Evolutionary conservation across 768 basidiomycete genomes (phyloP), one percentile per base, ranked within the genome.

Genomic region (Tubosaeta sp.): DNA sequence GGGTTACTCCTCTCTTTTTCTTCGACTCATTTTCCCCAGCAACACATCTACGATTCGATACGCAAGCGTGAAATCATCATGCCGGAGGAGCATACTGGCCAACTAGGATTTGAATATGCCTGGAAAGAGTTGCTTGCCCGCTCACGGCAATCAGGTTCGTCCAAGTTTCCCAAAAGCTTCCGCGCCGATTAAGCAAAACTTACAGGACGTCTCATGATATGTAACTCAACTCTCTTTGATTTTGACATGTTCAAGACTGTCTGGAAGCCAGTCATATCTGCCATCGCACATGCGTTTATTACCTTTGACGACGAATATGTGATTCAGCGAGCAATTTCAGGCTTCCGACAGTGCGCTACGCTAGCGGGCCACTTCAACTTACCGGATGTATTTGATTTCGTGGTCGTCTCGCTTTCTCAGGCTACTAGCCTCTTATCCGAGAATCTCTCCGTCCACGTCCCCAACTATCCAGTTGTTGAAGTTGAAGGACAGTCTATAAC

Each of bases 81-180:
- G 84, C 95, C 97, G 0, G 94, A 97, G 70, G 97, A 99, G 61
- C 97, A 99, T 63, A 89, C 86, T 9, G 97, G 95, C 2, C 91
- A 92, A 64, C 79, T 95, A 42, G 97, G 97, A 9, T 99, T 99
- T 66, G 97, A 98, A 60, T 97, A 95, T 66, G 95, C 97, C 16
- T 99, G 97, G 97, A 97, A 97, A 66, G 94, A 97, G 60, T 75
- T 99, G 10, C 77, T 97, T 34, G 71, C 85, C 31, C 82, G 97
- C 31, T 84, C 94, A 42, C 79, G 84, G 51, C 84, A 84, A 65
- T 83, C 91, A 54, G 91, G 93, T 88, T 53, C 39, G 78, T 63
- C 35, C 9, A 12, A 31, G 43, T 48, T 46, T 53, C 26, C 17
- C 59, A 39, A 26, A 34, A 38, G 37, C 42, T 37, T 53, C 41